Evolutionary conservation across 225 moss, liverwort and hornwort species (phyloP).

Genomic region (Asterella californica): DNA sequence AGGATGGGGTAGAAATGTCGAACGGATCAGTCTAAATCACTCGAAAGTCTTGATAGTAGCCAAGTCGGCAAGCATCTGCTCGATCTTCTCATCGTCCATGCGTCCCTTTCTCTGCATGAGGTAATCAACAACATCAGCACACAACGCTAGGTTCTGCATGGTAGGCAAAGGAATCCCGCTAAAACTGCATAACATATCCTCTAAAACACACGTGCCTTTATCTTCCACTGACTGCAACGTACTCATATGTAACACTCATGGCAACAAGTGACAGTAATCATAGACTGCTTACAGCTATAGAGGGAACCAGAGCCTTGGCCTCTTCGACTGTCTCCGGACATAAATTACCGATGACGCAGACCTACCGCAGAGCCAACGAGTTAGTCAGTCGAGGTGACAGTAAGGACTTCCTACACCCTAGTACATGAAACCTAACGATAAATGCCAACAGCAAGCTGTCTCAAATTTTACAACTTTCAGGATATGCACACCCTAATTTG

Average conservation of each 20-base stretch:
- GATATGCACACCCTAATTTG: neutral
- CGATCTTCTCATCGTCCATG: conserved; percentile 58
- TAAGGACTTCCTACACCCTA: too few relatives aligned
- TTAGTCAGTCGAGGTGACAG: neutral
- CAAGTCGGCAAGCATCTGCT: conserved; percentile 49
- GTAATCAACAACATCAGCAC: neutral
- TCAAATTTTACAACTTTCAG: too few relatives aligned
- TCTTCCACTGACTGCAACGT: neutral
- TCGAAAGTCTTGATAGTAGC: conserved; percentile 56
- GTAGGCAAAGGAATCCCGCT: neutral
- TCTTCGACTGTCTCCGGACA: conserved; percentile 98
- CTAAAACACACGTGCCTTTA: neutral
- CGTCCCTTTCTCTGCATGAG: conserved; percentile 53
- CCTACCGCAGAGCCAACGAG: conserved; percentile 26
- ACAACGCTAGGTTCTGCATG: neutral
- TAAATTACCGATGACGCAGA: conserved; percentile 91
- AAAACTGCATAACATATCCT: neutral
- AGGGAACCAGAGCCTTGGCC: conserved; percentile 93
- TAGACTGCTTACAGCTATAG: conserved; percentile 52
- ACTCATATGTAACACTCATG: neutral
- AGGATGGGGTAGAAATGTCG: neutral
- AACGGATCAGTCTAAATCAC: conserved; percentile 27
- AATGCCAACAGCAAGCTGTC: too few relatives aligned
- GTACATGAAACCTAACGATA: too few relatives aligned
- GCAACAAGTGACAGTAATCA: neutral